Base-by-base conservation (phyloP, 352 stramenopile genomes). In the Pythium phragmiticola region DNA sequence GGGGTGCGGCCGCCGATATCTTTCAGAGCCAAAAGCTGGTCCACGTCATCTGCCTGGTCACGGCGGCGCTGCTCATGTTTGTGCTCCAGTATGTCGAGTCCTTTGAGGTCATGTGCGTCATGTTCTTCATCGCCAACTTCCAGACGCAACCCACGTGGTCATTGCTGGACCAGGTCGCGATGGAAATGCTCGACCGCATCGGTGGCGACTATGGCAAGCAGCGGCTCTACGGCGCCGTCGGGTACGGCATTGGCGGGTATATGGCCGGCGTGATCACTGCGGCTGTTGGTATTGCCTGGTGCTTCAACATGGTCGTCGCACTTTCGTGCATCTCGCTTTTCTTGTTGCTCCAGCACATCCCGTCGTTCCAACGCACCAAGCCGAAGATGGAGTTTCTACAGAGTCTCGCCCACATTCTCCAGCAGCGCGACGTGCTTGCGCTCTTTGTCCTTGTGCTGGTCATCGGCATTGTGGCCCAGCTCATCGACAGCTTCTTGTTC, bases 151-250 rank as follows among this genome's bases (percentile, higher is more conserved):
- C 82, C 1, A 80, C 80, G 56, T 82, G 69, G 66, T 87, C 82
- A 43, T 60, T 91, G 23, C 69, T 90, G 14, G 82, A 91, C 47
- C 80, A 89, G 68, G 73, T 77, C 4, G 70, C 80, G 7, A 85
- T 91, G 76, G 69, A 79, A 17, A 74, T 89, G 72, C 66, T 89
- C 12, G 66, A 81, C n/a, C 68, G 73, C 49, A 64, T 89, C 9
- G 80, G 80, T 16, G 82, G 78, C 14, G 80, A 89, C 58, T 91
- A 91, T 46, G 82, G 82, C 63, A 91, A 91, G 63, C 82, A 91
- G 50, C 74, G 82, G 4, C 72, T 91, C 3, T 91, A 87, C 52
- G 82, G 82, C 14, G 82, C 82, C 1, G 69, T 91, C 45, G 82
- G 82, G 33, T 91, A 82, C 63, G 82, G 82, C 37, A 76, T 81